Evolutionary conservation across 2,329 filamentous ascomycete species (phyloP), one percentile per base, ranked within the genome.

Genomic region (Fusarium brachygibbosum): DNA sequence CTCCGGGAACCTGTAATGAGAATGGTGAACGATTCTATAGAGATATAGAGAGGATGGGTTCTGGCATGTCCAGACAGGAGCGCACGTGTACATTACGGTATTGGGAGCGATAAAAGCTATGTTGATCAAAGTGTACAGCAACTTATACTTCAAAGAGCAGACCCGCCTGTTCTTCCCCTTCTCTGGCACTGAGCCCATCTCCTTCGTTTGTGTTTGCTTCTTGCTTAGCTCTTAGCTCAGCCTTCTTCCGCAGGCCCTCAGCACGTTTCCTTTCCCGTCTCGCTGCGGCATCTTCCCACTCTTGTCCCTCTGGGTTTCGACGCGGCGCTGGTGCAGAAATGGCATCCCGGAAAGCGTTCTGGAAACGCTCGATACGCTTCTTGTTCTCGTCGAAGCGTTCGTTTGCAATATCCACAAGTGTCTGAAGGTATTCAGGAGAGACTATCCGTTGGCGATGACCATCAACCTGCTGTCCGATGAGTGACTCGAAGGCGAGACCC

Each of bases 401-500:
- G 74, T 96, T 94, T 10, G 91, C 89, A 58, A 97, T 86, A 5
- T 81, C 78, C 14, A 94, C 80, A 16, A 98, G 82, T 60, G 86
- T 88, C 41, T 81, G 80, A 7, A 98, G 84, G 74, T 96, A 94
- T 11, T 82, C 82, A 34, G 90, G 85, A 3, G 88, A 83, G 2
- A 97, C 92, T 23, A 91, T 80, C 45, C 79, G 77, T 42, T 76
- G 76, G 14, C 79, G 75, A 6, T 68, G 63, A 16, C 85, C 82
- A 6, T 82, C 76, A 10, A 69, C 62, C 53, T 82, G 65, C 21
- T 86, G 78, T 1, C 93, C 95, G 32, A 98, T 85, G 28, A 98
- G 85, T 2, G 92, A 93, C 79, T 97, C 93, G 65, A 98, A 88
- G 1, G 88, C 87, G 3, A 98, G 84, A 0, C 94, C 94, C 78